A percentile compares a stretch with the other conserved stretches of the same genome.
Conservation (phyloP, 352 stramenopile species). For the Ophiocytium majus region DNA sequence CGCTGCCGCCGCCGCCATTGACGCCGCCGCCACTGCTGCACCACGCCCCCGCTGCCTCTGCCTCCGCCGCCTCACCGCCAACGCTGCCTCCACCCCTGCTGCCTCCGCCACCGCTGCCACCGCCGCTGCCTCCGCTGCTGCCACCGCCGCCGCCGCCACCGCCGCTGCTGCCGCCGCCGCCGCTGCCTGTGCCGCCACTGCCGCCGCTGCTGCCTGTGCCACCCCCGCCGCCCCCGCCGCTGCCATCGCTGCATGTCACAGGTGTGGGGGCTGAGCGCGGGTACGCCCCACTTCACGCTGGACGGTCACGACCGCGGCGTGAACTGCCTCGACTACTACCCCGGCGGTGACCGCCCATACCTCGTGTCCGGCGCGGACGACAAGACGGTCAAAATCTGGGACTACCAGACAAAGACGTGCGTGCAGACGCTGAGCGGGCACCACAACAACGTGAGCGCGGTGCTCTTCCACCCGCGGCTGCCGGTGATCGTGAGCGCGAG, state of each 20-base stretch:
- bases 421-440: constrained; percentile 97
- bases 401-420: constrained; percentile 99
- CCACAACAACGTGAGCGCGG: constrained; percentile 95
- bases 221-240: too few species aligned
- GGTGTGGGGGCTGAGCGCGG: constrained; percentile 82
- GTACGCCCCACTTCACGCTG: constrained; percentile 88
- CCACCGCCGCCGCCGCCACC: too few species aligned
- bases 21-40: too few species aligned
- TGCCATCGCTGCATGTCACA: constrained; percentile 36
- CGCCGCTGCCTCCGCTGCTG: too few species aligned
- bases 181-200: too few species aligned
- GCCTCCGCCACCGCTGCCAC: too few species aligned
- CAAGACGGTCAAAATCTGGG: constrained; percentile 97
- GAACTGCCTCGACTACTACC: constrained; percentile 99
- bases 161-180: too few species aligned
- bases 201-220: too few species aligned
- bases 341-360: constrained; percentile 96
- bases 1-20: too few species aligned
- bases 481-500: constrained; percentile 94
- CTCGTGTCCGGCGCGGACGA: constrained; percentile 80
- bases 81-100: too few species aligned
- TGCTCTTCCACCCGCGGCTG: constrained; percentile 97
- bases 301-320: constrained; percentile 93
- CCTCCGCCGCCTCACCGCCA: too few species aligned
- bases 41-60: too few species aligned